Evolutionary conservation across 352 stramenopile genomes (phyloP).

Genomic region (Pythium myriotylum): DNA sequence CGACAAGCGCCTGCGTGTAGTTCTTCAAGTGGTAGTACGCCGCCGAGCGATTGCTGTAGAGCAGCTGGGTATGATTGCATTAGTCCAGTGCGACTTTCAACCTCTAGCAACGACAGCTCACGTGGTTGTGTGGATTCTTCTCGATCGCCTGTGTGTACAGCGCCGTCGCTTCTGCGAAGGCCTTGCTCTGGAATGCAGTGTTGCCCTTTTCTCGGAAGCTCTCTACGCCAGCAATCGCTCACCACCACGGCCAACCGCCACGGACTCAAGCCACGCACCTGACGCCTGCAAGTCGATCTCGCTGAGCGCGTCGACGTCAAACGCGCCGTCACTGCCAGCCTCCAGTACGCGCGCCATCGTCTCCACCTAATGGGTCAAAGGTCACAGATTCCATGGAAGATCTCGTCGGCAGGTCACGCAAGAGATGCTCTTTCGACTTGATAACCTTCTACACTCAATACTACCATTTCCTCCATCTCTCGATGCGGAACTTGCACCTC

Average conservation of each 20-base stretch:
- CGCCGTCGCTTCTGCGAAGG: slow-evolving; percentile 45
- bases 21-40: slow-evolving; percentile 76
- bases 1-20: slow-evolving; percentile 69
- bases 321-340: slow-evolving; percentile 27
- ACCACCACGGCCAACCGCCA: not conserved
- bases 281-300: slow-evolving; percentile 28
- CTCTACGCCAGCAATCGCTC: slow-evolving; percentile 25
- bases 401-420: not conserved
- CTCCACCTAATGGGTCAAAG: not conserved
- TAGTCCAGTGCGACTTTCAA: not conserved
- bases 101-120: slow-evolving; percentile 20
- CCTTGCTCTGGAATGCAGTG: slow-evolving; percentile 55
- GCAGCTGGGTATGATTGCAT: slow-evolving; percentile 27
- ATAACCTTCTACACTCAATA: slow-evolving; percentile 3
- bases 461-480: not conserved
- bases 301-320: slow-evolving; percentile 13
- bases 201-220: slow-evolving; percentile 66
- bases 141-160: slow-evolving; percentile 68
- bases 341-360: slow-evolving; percentile 23
- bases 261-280: slow-evolving; percentile 15
- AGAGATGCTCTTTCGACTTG: not conserved
- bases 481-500: too few species aligned
- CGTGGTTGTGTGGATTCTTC: slow-evolving; percentile 49
- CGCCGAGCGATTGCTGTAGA: slow-evolving; percentile 90
- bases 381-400: too few species aligned